Percentiles rank a stretch among this genome's conserved stretches.
Conservation (phyloP, 768 basidiomycete genomes). For the Mycena albidolilacea region DNA sequence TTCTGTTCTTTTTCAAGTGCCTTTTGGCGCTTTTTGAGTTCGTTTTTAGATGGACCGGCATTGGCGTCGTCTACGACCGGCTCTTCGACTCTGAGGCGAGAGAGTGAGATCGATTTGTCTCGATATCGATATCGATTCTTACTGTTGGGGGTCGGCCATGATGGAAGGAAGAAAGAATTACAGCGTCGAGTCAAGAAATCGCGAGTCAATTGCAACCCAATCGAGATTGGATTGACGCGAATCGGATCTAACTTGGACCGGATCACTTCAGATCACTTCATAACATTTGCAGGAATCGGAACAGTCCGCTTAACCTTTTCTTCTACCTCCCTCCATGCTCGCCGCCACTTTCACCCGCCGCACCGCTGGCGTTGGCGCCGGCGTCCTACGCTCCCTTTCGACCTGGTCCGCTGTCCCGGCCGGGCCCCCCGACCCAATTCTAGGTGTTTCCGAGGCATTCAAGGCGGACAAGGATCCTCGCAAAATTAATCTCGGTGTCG, state of each 20-base stretch:
- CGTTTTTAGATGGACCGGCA: conserved; percentile 84
- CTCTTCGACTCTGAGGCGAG: conserved; percentile 7
- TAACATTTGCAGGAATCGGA: not conserved
- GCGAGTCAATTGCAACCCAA: not conserved
- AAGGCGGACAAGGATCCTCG: conserved; percentile 93
- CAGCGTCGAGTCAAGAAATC: conserved; percentile 15
- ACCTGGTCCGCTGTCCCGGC: conserved; percentile 88
- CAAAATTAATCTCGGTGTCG: conserved; percentile 98
- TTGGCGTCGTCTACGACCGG: conserved; percentile 43
- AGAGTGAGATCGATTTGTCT: not conserved
- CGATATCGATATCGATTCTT: not conserved
- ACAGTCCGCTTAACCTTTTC: conserved; percentile 3
- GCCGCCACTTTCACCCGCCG: conserved; percentile 70
- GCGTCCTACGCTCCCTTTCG: conserved; percentile 67
- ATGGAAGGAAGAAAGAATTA: conserved; percentile 13
- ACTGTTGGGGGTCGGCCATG: conserved; percentile 39
- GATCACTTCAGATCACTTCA: not conserved
- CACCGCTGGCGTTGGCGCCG: conserved; percentile 52
- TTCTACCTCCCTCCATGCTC: conserved; percentile 55
- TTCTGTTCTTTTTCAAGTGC: conserved; percentile 92
- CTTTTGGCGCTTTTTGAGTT: conserved; percentile 93
- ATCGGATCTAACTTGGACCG: not conserved
- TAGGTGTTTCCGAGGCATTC: conserved; percentile 95
- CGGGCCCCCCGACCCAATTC: conserved; percentile 94
- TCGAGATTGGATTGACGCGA: not conserved